Percentiles rank a stretch among this genome's conserved stretches.
phyloP scores from a whole-genome alignment of 495 filamentous ascomycete species.

The Pyrenula aspistea region DNA sequence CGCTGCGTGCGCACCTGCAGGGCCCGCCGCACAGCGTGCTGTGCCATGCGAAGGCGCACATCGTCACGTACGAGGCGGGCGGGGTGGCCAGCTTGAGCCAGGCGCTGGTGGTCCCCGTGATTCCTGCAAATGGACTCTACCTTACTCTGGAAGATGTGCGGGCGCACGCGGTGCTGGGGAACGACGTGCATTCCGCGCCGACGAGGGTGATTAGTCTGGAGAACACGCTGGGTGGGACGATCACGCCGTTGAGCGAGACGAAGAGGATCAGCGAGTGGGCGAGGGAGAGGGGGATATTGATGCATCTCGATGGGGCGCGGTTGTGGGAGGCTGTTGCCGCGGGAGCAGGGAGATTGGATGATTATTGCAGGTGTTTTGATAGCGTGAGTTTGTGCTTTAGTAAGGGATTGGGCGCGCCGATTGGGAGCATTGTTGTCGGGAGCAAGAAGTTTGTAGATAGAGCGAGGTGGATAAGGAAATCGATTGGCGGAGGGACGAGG shows the following conservation, averaged over 20 bases:
- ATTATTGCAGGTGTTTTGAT: conserved; percentile 65
- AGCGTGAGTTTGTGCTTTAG: conserved; percentile 75
- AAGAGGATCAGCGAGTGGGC: conserved; percentile 59
- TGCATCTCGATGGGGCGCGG: conserved; percentile 79
- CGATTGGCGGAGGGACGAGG: conserved; percentile 70
- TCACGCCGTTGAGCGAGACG: conserved; percentile 64
- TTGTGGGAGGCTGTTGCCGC: conserved; percentile 66
- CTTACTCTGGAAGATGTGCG: conserved; percentile 68
- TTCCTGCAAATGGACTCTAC: conserved; percentile 51
- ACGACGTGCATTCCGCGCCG: conserved; percentile 42
- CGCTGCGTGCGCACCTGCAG: conserved; percentile 31
- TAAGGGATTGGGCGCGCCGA: conserved; percentile 81
- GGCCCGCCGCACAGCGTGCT: conserved; percentile 39
- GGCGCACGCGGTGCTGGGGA: conserved; percentile 28
- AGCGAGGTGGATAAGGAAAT: conserved; percentile 71
- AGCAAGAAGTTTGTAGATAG: conserved; percentile 51
- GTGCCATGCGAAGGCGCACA: conserved; percentile 35
- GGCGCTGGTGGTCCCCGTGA: conserved; percentile 25
- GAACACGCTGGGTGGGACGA: conserved; percentile 69
- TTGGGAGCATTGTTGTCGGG: conserved; percentile 71
- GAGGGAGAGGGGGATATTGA: conserved; percentile 47
- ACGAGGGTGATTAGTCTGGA: conserved; percentile 75
- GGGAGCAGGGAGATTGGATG: conserved; percentile 46
- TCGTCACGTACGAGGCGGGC: conserved; percentile 36
- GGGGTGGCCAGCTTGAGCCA: conserved; percentile 34